Conservation (phyloP, 1,139 yeast species). For the Yarrowia galli region DNA sequence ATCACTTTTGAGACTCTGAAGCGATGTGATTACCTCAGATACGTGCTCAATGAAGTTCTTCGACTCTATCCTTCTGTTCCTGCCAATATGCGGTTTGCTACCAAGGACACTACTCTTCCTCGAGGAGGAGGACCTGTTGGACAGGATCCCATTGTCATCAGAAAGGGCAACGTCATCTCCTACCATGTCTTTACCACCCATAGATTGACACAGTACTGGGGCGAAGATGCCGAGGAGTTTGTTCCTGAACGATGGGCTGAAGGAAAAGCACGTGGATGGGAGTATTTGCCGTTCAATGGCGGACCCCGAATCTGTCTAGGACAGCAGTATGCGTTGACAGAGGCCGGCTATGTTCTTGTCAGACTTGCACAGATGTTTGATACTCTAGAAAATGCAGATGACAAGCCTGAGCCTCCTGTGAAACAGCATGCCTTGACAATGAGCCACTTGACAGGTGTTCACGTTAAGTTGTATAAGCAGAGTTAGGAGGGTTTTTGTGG, state of each 20-base stretch:
- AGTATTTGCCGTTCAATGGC: conserved; percentile 58
- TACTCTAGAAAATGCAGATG: conserved; percentile 23
- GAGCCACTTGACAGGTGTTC: conserved; percentile 23
- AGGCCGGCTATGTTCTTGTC: conserved; percentile 59
- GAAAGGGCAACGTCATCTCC: conserved; percentile 58
- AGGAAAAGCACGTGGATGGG: conserved; percentile 45
- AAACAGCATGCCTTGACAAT: conserved; percentile 23
- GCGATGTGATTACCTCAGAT: conserved; percentile 59
- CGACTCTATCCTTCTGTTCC: conserved; percentile 67
- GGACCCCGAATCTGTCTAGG: conserved; percentile 70
- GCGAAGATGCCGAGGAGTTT: conserved; percentile 58
- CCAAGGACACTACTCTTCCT: conserved; percentile 50
- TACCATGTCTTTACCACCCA: conserved; percentile 58
- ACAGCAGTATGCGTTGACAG: conserved; percentile 66
- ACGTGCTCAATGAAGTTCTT: conserved; percentile 59
- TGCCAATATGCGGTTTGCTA: conserved; percentile 58
- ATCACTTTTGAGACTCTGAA: conserved; percentile 60
- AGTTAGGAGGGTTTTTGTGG: no score
- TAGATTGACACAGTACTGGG: conserved; percentile 56
- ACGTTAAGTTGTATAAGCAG: conserved; percentile 10
- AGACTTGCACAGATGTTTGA: conserved; percentile 54
- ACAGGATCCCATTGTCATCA: conserved; percentile 55
- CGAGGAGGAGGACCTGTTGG: conserved; percentile 55
- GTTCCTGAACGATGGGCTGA: conserved; percentile 61
- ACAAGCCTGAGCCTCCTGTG: conserved; percentile 22